These are phyloP conservation scores for Mayamaea pseudoterrestris DNA, from an alignment of 108 stramenopile species.

Conservation along the genomic window DNA sequence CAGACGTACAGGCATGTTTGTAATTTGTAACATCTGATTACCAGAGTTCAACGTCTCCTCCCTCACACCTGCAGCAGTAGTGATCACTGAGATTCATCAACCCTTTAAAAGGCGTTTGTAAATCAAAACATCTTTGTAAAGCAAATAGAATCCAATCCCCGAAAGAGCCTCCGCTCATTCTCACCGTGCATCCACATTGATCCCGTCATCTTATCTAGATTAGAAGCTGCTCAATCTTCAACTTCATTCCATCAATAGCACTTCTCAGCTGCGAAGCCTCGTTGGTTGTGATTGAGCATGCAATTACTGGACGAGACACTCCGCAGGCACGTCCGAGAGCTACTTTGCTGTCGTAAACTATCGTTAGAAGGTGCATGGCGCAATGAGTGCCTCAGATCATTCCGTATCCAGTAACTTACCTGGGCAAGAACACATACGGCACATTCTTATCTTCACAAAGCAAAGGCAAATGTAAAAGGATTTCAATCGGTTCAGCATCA, in stretches of 20 bases:
- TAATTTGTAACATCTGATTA: too few relatives aligned
- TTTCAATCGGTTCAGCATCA: conserved; percentile 99
- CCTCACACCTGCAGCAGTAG: conserved; percentile 30
- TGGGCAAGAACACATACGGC: conserved; percentile 99
- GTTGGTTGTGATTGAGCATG: conserved; percentile 93
- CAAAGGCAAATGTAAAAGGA: conserved; percentile 96
- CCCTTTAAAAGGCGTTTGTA: too few relatives aligned
- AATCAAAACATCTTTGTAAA: too few relatives aligned
- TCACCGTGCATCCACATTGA: not conserved
- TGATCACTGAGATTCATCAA: conserved; percentile 79
- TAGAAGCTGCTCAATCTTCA: conserved; percentile 98
- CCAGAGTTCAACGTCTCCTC: conserved; percentile 50
- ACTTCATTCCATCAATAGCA: conserved; percentile 93
- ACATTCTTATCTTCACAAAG: conserved; percentile 99
- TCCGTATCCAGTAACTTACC: conserved; percentile 24
- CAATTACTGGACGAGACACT: conserved; percentile 96
- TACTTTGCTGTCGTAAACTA: conserved; percentile 65
- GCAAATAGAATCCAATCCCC: conserved; percentile 36
- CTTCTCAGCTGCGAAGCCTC: conserved; percentile 96
- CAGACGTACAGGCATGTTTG: too few relatives aligned
- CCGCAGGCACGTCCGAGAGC: conserved; percentile 98
- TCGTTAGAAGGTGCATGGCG: not conserved
- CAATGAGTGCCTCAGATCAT: not conserved
- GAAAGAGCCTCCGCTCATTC: conserved; percentile 30
- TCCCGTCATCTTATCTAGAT: conserved; percentile 53